A percentile compares a stretch with the other conserved stretches of the same genome.
Conservation (phyloP, 2,329 filamentous ascomycete species). For the Fusarium graminum region DNA sequence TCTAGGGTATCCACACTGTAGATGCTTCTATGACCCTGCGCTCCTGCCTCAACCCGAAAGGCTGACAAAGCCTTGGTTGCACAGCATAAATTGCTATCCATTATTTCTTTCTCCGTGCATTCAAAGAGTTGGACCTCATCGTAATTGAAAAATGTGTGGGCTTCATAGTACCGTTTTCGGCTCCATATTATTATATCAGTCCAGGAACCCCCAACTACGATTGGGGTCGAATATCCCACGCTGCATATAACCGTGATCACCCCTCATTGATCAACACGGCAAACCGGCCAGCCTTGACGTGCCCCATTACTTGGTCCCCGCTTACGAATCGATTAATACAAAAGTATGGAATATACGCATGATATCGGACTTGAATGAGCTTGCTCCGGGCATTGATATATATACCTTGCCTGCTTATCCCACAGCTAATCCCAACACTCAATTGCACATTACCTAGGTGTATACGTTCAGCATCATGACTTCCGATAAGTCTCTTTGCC, state of each 20-base stretch:
- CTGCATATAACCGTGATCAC: constrained; percentile 16
- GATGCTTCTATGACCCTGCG: background rate
- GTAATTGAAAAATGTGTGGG: background rate
- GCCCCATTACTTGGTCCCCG: constrained; percentile 9
- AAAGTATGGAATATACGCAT: constrained; percentile 22
- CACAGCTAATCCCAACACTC: constrained; percentile 5
- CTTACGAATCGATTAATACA: constrained; percentile 22
- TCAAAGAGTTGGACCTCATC: too few relatives aligned
- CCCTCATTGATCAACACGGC: constrained; percentile 37
- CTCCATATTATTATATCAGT: constrained; percentile 14
- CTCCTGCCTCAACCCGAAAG: background rate
- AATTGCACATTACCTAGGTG: background rate
- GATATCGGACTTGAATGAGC: constrained; percentile 26
- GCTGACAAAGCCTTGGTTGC: constrained; percentile 19
- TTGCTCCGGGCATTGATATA: constrained; percentile 5
- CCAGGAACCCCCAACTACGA: constrained; percentile 28
- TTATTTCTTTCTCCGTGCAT: background rate
- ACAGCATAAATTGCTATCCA: background rate
- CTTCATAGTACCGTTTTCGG: constrained; percentile 13
- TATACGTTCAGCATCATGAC: constrained; percentile 32
- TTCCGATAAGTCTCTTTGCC: constrained; percentile 46
- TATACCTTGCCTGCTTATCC: constrained; percentile 6
- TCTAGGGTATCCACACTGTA: constrained; percentile 29
- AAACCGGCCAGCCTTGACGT: constrained; percentile 20
- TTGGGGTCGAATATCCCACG: constrained; percentile 32